Conservation (phyloP, 192 early-diverging fungal genomes). For the Linnemannia exigua region DNA sequence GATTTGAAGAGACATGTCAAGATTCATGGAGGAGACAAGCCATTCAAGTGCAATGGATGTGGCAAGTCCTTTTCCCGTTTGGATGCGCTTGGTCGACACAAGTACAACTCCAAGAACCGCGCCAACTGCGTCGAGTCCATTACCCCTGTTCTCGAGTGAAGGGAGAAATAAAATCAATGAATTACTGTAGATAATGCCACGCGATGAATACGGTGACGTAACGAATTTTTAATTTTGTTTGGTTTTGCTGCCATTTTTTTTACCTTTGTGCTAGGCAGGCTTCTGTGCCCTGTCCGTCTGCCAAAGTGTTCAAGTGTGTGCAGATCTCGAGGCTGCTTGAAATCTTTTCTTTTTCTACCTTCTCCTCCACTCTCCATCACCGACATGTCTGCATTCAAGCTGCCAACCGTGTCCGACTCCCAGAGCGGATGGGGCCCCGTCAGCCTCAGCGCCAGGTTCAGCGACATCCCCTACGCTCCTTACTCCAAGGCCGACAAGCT, state of each 20-base stretch:
- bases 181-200: not conserved
- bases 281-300: not conserved
- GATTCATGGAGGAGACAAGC: slow-evolving; percentile 80
- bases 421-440: slow-evolving; percentile 92
- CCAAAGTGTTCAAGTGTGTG: not conserved
- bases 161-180: not conserved
- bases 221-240: not conserved
- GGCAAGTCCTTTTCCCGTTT: slow-evolving; percentile 80
- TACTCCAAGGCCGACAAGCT: slow-evolving; percentile 97
- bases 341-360: not conserved
- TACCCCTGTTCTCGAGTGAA: not conserved
- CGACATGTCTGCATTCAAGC: slow-evolving; percentile 70
- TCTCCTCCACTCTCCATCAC: slow-evolving; percentile 10
- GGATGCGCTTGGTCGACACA: slow-evolving; percentile 82
- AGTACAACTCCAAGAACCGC: slow-evolving; percentile 58
- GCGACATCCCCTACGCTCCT: slow-evolving; percentile 93
- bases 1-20: slow-evolving; percentile 88
- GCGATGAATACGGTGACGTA: slow-evolving; percentile 9
- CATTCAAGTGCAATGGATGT: slow-evolving; percentile 78
- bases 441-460: slow-evolving; percentile 74
- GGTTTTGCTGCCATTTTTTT: not conserved
- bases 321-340: not conserved
- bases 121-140: slow-evolving; percentile 16
- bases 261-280: not conserved
- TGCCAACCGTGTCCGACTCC: slow-evolving; percentile 87